These are phyloP conservation scores for Alnus rubra DNA, from an alignment of 306 rosid species.

Conservation along the genomic window DNA sequence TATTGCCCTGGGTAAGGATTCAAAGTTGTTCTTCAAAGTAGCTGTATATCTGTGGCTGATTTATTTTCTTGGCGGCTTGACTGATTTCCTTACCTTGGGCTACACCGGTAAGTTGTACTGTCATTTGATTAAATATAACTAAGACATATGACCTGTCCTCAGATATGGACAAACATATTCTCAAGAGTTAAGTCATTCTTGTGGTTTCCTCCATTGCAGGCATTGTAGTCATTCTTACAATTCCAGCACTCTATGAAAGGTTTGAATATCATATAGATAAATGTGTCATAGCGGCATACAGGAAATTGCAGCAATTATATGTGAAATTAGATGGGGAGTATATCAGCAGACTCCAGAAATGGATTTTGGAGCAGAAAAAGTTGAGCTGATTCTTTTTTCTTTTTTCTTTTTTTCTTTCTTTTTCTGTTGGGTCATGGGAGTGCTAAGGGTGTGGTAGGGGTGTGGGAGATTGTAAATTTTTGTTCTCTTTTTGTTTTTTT, in stretches of 20 bases:
- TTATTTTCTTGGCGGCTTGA: constrained; percentile 70
- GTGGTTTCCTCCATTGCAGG: constrained; percentile 54
- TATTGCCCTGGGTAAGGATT: constrained; percentile 73
- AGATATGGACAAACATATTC: constrained; percentile 12
- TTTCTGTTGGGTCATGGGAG: constrained; percentile 28
- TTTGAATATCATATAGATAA: constrained; percentile 71
- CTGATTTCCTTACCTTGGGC: constrained; percentile 80
- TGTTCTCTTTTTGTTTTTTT: background rate
- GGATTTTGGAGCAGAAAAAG: constrained; percentile 74
- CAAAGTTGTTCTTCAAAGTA: constrained; percentile 79
- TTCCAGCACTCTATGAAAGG: constrained; percentile 82
- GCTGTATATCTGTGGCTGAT: constrained; percentile 66
- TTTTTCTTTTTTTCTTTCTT: constrained; percentile 3
- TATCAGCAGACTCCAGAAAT: constrained; percentile 47
- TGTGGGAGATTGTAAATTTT: constrained; percentile 29
- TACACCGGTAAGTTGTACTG: constrained; percentile 64
- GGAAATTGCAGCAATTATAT: constrained; percentile 53
- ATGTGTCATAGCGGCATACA: constrained; percentile 52
- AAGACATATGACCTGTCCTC: background rate
- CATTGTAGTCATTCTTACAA: constrained; percentile 67
- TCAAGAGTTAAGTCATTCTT: constrained; percentile 7
- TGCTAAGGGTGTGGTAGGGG: constrained; percentile 37
- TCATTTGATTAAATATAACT: constrained; percentile 18
- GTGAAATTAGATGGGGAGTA: constrained; percentile 54
- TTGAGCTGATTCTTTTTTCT: constrained; percentile 49